Evolutionary conservation across 1,284 basidiomycete species (phyloP), one percentile per base, ranked within the genome.

Genomic region (Xerocomus minutiporus): DNA sequence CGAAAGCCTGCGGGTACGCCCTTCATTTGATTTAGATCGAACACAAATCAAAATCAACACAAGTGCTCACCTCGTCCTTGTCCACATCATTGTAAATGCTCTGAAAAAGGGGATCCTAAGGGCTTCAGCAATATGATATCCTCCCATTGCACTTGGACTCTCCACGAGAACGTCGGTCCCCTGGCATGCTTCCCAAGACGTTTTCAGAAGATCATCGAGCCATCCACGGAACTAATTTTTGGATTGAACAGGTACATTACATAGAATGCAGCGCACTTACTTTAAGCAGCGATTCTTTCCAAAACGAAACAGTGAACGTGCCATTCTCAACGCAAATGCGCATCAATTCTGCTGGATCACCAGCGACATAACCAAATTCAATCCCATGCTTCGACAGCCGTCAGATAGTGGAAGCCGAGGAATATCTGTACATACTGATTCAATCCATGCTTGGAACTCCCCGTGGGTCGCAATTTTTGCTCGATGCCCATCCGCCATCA

Each of bases 1-100:
- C 94, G 65, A 99, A 99, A 4, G 96, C 94, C 67, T 99, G 96
- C 20, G 96, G 96, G 69, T 98, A 99, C 5, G 91, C 93, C 62
- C 93, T 85, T 57, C 12, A 36, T 55, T 51, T 39, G 53, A 49
- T 52, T 29, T 43, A 46, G 20, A 38, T 46, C 57, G 31, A 53
- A 20, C 11, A 20, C 31, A 20, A 34, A 20, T 40, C n/a, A 20
- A 39, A 43, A 28, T 9, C 34, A 46, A 23, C 20, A 5, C 4
- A 50, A 50, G 20, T 11, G 43, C 51, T 31, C 59, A 81, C 86
- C 86, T 81, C 41, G 88, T 91, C 48, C 85, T 77, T 38, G 86
- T 82, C 84, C 88, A 90, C 38, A 84, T 85, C 85, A 93, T 93
- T 0, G 91, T 93, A 66, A 94, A 93, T 2, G 91, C 91, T 60